Percentiles rank a stretch among this genome's conserved stretches.
phyloP scores from a whole-genome alignment of 768 basidiomycete genomes.

The Panus rudis region DNA sequence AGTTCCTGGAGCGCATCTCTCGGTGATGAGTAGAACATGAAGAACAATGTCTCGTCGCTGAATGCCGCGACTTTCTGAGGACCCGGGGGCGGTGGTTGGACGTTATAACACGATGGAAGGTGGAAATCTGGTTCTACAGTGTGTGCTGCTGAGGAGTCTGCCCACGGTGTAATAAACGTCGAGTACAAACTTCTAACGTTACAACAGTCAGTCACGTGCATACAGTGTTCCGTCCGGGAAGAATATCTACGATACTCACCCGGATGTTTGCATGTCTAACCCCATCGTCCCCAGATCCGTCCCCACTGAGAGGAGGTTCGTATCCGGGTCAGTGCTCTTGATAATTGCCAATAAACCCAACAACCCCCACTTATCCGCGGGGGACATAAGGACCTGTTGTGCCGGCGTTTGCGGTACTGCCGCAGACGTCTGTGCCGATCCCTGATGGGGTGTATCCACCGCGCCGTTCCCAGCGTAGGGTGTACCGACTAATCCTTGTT shows the following conservation, averaged over 20 bases:
- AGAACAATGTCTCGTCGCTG: constrained; percentile 94
- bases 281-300: constrained; percentile 91
- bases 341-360: constrained; percentile 81
- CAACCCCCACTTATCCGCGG: constrained; percentile 94
- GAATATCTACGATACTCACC: constrained; percentile 44
- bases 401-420: constrained; percentile 75
- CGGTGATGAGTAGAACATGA: constrained; percentile 95
- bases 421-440: constrained; percentile 36
- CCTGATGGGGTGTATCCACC: constrained; percentile 23
- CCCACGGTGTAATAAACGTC: constrained; percentile 95
- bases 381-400: constrained; percentile 86
- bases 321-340: constrained; percentile 80
- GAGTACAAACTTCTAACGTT: constrained; percentile 73
- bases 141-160: constrained; percentile 80
- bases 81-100: constrained; percentile 80
- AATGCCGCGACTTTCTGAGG: constrained; percentile 77
- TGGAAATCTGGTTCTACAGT: constrained; percentile 89
- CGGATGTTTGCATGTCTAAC: constrained; percentile 77
- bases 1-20: constrained; percentile 90
- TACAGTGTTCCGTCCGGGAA: background rate
- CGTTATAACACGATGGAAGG: constrained; percentile 88
- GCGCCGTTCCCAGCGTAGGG: constrained; percentile 25
- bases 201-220: background rate
- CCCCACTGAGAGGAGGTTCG: constrained; percentile 76
- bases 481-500: constrained; percentile 5